Base-by-base conservation (phyloP, 2,329 filamentous ascomycete species). In the Tolypocladium ophioglossoides region DNA sequence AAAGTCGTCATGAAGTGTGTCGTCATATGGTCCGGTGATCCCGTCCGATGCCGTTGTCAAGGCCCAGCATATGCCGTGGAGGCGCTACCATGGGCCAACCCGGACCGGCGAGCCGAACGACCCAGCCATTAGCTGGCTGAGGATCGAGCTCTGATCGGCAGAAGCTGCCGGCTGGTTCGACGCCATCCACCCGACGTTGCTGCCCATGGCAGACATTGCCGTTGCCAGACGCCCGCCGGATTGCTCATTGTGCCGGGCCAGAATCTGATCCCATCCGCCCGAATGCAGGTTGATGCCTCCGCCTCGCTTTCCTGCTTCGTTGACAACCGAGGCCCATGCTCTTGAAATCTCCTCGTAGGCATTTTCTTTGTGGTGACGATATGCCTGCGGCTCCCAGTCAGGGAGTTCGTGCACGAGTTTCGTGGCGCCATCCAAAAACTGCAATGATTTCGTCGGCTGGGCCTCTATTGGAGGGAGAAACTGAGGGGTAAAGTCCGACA, bases 271-370 rank as follows among this genome's bases (percentile, higher is more conserved):
- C 94, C 94, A 99, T 56, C 89, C 89, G 52, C 88, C 91, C 49
- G 90, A 89, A 64, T 96, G 89, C 59, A 99, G 67, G 60, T 89
- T 84, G 63, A 97, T 94, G 37, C 94, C 94, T 32, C 90, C 91
- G 12, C 90, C 92, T 61, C 88, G 82, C 75, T 97, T 97, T 24
- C 87, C 85, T 2, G 91, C 90, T 70, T 99, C 94, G 57, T 85
- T 86, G 61, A 99, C 87, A 51, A 96, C 92, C 61, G 95, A 71
- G 18, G 89, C 85, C 94, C 94, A 99, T 1, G 94, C 94, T 64
- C 87, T 90, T 30, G 89, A 86, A 59, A 99, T 91, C 67, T 97
- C 94, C 64, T 99, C 92, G 66, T 99, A 99, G 8, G 92, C 91
- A 59, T 90, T 90, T 61, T 96, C 87, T 71, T 96, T 96, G 74